Evolutionary conservation across 2,329 filamentous ascomycete species (phyloP).

Genomic region (Coccinonectria pachysandricola): DNA sequence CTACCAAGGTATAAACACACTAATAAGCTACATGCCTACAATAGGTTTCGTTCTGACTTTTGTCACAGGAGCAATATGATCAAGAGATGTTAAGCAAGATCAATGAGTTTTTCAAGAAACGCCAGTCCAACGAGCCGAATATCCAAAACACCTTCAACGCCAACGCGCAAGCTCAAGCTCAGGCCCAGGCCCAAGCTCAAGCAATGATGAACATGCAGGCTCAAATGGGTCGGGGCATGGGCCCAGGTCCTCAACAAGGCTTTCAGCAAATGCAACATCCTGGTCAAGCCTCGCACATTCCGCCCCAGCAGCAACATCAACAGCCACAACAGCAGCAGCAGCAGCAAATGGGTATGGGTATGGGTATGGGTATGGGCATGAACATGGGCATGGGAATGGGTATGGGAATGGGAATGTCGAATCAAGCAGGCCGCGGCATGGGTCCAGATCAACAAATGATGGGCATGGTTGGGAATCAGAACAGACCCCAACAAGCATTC

Average conservation of each 20-base stretch:
- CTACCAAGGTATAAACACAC: constrained; percentile 42
- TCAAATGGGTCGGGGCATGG: constrained; percentile 41
- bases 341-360: too few species aligned
- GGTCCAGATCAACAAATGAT: constrained; percentile 31
- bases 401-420: constrained; percentile 32
- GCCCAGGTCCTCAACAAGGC: constrained; percentile 39
- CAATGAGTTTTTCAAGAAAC: constrained; percentile 38
- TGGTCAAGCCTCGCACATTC: constrained; percentile 46
- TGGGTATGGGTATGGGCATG: constrained; percentile 20
- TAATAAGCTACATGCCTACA: too few species aligned
- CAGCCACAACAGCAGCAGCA: constrained; percentile 22
- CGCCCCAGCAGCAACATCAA: constrained; percentile 30
- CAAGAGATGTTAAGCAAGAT: constrained; percentile 34
- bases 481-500: constrained; percentile 18
- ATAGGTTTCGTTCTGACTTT: constrained; percentile 16
- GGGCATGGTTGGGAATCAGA: constrained; percentile 27
- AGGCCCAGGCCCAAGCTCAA: constrained; percentile 30
- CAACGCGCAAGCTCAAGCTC: constrained; percentile 31
- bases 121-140: constrained; percentile 38
- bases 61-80: constrained; percentile 38
- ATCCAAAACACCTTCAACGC: constrained; percentile 41
- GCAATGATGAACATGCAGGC: constrained; percentile 43
- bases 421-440: constrained; percentile 30
- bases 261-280: constrained; percentile 50
- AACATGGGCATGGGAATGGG: constrained; percentile 17